These are phyloP conservation scores for Stagonosporopsis rhizophila DNA, from an alignment of 2,329 filamentous ascomycete species.

Conservation along the genomic window DNA sequence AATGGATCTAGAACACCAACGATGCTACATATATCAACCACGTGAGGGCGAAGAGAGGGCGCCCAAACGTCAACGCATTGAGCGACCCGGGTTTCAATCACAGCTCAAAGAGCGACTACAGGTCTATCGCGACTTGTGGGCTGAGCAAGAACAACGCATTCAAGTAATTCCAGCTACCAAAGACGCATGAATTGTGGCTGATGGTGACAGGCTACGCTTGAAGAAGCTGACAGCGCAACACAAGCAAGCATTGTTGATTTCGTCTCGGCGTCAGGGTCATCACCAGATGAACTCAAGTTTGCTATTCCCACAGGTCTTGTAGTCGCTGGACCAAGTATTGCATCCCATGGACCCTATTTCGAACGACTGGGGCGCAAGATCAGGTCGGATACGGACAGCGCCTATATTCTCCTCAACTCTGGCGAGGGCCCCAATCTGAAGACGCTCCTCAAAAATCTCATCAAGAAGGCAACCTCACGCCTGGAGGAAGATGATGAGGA, in stretches of 20 bases:
- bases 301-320: slow-evolving; percentile 75
- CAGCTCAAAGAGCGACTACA: slow-evolving; percentile 59
- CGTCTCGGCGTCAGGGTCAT: slow-evolving; percentile 39
- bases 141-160: slow-evolving; percentile 67
- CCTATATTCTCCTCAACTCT: slow-evolving; percentile 72
- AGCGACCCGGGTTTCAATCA: slow-evolving; percentile 33
- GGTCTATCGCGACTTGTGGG: slow-evolving; percentile 71
- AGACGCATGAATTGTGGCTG: slow-evolving; percentile 7
- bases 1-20: slow-evolving; percentile 61
- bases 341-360: slow-evolving; percentile 77
- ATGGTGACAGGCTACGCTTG: slow-evolving; percentile 45
- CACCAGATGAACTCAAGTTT: slow-evolving; percentile 38
- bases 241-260: slow-evolving; percentile 50
- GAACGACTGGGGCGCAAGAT: slow-evolving; percentile 65
- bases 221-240: slow-evolving; percentile 50
- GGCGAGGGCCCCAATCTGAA: slow-evolving; percentile 78
- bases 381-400: slow-evolving; percentile 52
- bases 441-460: slow-evolving; percentile 73
- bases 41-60: slow-evolving; percentile 45
- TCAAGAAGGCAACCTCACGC: slow-evolving; percentile 67
- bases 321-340: slow-evolving; percentile 79
- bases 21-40: slow-evolving; percentile 56
- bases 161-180: slow-evolving; percentile 53
- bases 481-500: slow-evolving; percentile 64
- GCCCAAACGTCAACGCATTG: slow-evolving; percentile 51